These are phyloP conservation scores for Monosporascus sp. DNA, from an alignment of 2,329 filamentous ascomycete genomes.

Conservation along the genomic window DNA sequence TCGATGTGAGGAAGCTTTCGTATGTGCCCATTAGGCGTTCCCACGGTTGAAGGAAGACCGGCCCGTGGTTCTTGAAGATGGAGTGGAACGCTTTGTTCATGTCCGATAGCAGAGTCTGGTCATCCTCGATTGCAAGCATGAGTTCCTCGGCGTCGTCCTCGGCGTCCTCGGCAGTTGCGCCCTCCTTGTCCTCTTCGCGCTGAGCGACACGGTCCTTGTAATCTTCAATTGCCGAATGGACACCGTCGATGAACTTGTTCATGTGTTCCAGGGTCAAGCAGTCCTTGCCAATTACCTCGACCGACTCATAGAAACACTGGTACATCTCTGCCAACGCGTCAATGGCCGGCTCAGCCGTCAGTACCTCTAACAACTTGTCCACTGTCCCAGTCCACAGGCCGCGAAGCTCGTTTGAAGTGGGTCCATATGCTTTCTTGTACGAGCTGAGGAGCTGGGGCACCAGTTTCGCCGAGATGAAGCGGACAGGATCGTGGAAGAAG, in stretches of 20 bases:
- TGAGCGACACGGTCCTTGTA: conserved; percentile 83
- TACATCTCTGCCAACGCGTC: conserved; percentile 98
- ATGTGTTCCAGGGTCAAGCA: conserved; percentile 76
- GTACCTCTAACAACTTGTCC: conserved; percentile 86
- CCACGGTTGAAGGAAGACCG: conserved; percentile 81
- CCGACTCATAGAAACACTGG: conserved; percentile 98
- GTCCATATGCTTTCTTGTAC: conserved; percentile 87
- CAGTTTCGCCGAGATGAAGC: conserved; percentile 89
- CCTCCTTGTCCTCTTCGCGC: conserved; percentile 75
- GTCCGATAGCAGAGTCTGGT: conserved; percentile 91
- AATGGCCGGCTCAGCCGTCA: conserved; percentile 89
- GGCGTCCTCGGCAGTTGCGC: conserved; percentile 71
- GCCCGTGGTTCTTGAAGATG: conserved; percentile 94
- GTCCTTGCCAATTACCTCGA: conserved; percentile 86
- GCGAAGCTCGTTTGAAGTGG: conserved; percentile 71
- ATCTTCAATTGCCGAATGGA: conserved; percentile 81
- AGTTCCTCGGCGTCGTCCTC: conserved; percentile 86
- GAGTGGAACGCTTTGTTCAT: conserved; percentile 99
- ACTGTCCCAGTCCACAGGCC: conserved; percentile 80
- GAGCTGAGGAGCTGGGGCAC: conserved; percentile 90
- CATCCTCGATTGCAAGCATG: conserved; percentile 89
- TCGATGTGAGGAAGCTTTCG: conserved; percentile 72
- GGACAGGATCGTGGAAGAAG: conserved; percentile 98
- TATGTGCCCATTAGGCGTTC: conserved; percentile 81
- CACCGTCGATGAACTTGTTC: conserved; percentile 79